Evolutionary conservation across 305 asterid species (phyloP), one percentile per base, ranked within the genome.

Genomic region (Stenogyne calaminthoides): DNA sequence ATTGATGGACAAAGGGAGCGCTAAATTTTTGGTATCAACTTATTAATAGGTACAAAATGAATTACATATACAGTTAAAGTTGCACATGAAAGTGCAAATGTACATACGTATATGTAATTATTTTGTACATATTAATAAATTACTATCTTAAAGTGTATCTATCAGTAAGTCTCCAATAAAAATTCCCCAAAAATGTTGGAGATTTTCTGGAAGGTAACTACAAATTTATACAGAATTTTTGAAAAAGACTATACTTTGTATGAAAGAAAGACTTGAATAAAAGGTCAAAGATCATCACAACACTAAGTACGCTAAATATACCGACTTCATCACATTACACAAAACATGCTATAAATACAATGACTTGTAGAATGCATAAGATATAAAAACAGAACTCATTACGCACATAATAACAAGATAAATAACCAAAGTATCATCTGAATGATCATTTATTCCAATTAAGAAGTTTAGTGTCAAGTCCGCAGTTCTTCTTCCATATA

Each of bases 371-470:
- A n/a, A 47, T 47, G 20, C 20, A 47, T 47, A 47, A 2, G 55
- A 14, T 5, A 47, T 47, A 47, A 47, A 47, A 47, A 4, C 9
- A 9, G 42, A 6, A 40, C 4, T 9, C 14, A 40, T 47, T 15
- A 47, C 19, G 19, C 55, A n/a, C 52, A 44, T 36, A 34, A 16
- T 25, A 14, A 15, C 0, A 46, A 22, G 4, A 8, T 9, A 61
- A 46, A 72, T 10, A 29, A 2, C 11, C 36, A n/a, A 39, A 44
- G 61, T 32, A 37, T 29, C 71, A 62, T 59, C 54, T 58, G 71
- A 75, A 82, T 78, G 61, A 81, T 77, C 56, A 80, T 80, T 86
- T 90, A 90, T 90, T 90, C 83, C 76, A 82, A 69, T 79, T 34
- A 75, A 82, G 85, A 86, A 83, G 92, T 82, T 79, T 47, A 67